These are phyloP conservation scores for Cladosporium sp. DNA, from an alignment of 2,329 filamentous ascomycete genomes.

Conservation along the genomic window DNA sequence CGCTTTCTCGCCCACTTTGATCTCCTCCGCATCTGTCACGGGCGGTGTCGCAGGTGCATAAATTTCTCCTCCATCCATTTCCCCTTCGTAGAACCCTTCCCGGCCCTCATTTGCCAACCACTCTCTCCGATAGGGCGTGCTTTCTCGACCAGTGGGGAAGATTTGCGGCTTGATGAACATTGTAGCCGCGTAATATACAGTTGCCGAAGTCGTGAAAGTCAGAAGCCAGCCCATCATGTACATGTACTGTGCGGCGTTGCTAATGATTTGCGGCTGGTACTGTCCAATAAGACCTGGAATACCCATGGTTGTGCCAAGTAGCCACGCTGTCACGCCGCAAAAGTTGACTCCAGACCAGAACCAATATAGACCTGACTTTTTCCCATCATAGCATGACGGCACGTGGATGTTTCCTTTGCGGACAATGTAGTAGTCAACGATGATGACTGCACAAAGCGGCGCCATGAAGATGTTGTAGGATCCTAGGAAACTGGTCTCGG, in stretches of 20 bases:
- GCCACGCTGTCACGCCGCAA: conserved; percentile 17
- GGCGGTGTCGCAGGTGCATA: conserved; percentile 21
- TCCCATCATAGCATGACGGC: conserved; percentile 38
- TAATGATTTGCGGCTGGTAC: conserved; percentile 20
- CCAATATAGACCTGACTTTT: conserved; percentile 16
- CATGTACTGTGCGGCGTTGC: conserved; percentile 16
- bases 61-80: conserved; percentile 8
- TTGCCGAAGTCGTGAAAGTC: conserved; percentile 18
- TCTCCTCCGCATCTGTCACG: conserved; percentile 9
- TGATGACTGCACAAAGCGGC: conserved; percentile 42
- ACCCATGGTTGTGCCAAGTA: conserved; percentile 18
- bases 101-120: conserved; percentile 20
- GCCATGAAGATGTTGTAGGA: conserved; percentile 46
- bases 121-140: conserved; percentile 16
- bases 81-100: conserved; percentile 20
- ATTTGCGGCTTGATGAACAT: conserved; percentile 18
- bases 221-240: conserved; percentile 19
- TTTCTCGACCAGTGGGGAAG: conserved; percentile 15
- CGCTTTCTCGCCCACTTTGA: conserved; percentile 11
- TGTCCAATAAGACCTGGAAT: conserved; percentile 20
- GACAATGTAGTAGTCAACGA: conserved; percentile 43
- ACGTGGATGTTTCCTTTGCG: conserved; percentile 46
- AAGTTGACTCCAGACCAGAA: conserved; percentile 17
- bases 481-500: conserved; percentile 40
- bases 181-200: conserved; percentile 9